These are phyloP conservation scores for Penicillium paneum DNA, from an alignment of 2,329 filamentous ascomycete species.

Conservation along the genomic window DNA sequence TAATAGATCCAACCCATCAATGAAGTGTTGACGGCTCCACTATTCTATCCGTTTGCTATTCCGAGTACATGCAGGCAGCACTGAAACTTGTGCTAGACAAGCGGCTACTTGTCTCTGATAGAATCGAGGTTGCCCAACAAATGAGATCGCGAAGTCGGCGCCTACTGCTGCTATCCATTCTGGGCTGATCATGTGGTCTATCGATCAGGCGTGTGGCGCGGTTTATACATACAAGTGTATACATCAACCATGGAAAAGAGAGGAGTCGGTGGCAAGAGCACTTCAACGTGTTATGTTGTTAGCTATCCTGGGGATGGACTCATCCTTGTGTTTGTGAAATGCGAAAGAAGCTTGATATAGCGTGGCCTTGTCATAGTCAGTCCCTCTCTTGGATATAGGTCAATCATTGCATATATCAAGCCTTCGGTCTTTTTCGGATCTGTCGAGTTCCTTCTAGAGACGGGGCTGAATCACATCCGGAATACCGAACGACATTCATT, in stretches of 20 bases:
- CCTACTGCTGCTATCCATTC: neutral
- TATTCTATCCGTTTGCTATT: slow-evolving; percentile 67
- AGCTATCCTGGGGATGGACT: neutral
- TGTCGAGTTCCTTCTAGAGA: neutral
- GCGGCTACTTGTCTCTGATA: neutral
- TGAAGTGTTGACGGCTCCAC: slow-evolving; percentile 67
- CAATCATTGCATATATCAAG: neutral
- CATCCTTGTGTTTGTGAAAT: neutral
- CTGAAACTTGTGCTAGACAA: slow-evolving; percentile 30
- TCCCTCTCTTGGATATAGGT: neutral
- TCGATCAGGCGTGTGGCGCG: neutral
- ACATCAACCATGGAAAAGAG: neutral
- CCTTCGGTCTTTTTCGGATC: neutral
- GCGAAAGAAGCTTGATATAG: neutral
- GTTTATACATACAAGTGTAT: neutral
- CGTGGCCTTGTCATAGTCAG: neutral
- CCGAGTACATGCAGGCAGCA: slow-evolving; percentile 50
- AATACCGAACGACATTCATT: no score
- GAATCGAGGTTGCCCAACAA: neutral
- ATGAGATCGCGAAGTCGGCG: neutral
- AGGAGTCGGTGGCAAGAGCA: neutral
- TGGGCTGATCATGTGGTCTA: neutral
- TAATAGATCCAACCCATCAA: slow-evolving; percentile 47
- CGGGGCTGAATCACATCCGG: neutral
- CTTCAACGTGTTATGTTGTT: neutral